These are phyloP conservation scores for Trypanosoma rangeli DNA, from an alignment of 208 protist species.

Conservation along the genomic window DNA sequence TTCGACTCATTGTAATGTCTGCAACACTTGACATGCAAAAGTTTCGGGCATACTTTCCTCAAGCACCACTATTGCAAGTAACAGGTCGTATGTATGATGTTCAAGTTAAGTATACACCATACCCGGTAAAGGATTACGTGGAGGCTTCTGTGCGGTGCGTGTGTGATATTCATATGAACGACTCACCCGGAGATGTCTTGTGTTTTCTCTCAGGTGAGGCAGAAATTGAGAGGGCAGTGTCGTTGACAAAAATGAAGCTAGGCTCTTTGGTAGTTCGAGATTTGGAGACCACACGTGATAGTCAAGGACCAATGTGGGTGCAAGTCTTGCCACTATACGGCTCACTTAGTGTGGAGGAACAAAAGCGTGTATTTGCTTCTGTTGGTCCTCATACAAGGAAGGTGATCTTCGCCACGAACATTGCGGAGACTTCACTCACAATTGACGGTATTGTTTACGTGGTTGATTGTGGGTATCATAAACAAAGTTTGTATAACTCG, in stretches of 20 bases:
- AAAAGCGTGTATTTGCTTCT: slow-evolving; percentile 73
- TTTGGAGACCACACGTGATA: slow-evolving; percentile 3
- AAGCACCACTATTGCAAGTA: slow-evolving; percentile 96
- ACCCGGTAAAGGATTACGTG: slow-evolving; percentile 94
- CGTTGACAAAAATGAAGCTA: slow-evolving; percentile 31
- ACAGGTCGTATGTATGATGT: slow-evolving; percentile 95
- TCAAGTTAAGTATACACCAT: slow-evolving; percentile 70
- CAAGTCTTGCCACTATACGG: slow-evolving; percentile 85
- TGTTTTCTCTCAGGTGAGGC: slow-evolving; percentile 89
- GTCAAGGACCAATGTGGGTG: slow-evolving; percentile 27
- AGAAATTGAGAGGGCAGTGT: slow-evolving; percentile 81
- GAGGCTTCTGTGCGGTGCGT: slow-evolving; percentile 64
- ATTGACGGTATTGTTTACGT: slow-evolving; percentile 99
- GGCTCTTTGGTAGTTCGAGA: not conserved
- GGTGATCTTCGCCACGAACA: slow-evolving; percentile 99
- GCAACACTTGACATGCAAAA: slow-evolving; percentile 98
- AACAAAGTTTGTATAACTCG: slow-evolving; percentile 98
- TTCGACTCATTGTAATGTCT: slow-evolving; percentile 97
- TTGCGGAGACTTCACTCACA: slow-evolving; percentile 99
- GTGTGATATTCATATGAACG: slow-evolving; percentile 65
- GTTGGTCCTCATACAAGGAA: slow-evolving; percentile 71
- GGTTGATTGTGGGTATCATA: slow-evolving; percentile 98
- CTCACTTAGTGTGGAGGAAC: slow-evolving; percentile 65
- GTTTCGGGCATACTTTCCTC: slow-evolving; percentile 96
- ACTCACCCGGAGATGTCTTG: slow-evolving; percentile 79